These are phyloP conservation scores for Cadophora sp. DNA, from an alignment of 2,329 filamentous ascomycete genomes.

Conservation along the genomic window DNA sequence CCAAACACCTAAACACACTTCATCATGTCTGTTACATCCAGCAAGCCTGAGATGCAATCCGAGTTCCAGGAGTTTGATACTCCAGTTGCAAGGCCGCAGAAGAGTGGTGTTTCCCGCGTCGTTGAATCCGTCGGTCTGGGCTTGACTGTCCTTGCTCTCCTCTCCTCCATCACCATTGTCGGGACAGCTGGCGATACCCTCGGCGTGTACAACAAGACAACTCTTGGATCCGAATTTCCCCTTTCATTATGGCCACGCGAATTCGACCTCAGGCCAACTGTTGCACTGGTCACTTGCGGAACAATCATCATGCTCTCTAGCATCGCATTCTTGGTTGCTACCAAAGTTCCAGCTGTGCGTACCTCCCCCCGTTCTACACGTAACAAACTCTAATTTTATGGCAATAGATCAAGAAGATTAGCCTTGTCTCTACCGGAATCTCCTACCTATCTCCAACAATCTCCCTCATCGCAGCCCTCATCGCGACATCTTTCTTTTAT, in stretches of 20 bases:
- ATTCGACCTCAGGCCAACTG: conserved; percentile 63
- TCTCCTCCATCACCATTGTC: conserved; percentile 58
- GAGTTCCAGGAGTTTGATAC: conserved; percentile 37
- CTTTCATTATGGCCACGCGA: conserved; percentile 64
- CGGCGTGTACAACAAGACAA: conserved; percentile 61
- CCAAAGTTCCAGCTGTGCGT: conserved; percentile 59
- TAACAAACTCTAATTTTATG: conserved; percentile 18
- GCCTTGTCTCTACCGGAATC: conserved; percentile 32
- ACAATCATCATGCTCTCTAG: conserved; percentile 58
- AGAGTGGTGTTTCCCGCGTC: conserved; percentile 23
- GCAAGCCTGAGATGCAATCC: conserved; percentile 33
- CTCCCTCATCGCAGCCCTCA: conserved; percentile 55
- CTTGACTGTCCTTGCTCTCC: conserved; percentile 57
- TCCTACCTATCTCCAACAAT: conserved; percentile 50
- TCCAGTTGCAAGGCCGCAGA: conserved; percentile 21
- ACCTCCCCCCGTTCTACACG: not conserved
- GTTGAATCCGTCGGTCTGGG: conserved; percentile 55
- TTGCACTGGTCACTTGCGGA: conserved; percentile 60
- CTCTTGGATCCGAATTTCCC: conserved; percentile 53
- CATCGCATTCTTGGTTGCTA: conserved; percentile 54
- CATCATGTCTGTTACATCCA: conserved; percentile 24
- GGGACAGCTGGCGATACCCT: conserved; percentile 62
- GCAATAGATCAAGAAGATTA: conserved; percentile 50
- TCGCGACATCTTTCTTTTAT: conserved; percentile 65
- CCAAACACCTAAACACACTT: conserved; percentile 5